Evolutionary conservation across 345 rosid genomes (phyloP).

Genomic region (Garcia nutans): DNA sequence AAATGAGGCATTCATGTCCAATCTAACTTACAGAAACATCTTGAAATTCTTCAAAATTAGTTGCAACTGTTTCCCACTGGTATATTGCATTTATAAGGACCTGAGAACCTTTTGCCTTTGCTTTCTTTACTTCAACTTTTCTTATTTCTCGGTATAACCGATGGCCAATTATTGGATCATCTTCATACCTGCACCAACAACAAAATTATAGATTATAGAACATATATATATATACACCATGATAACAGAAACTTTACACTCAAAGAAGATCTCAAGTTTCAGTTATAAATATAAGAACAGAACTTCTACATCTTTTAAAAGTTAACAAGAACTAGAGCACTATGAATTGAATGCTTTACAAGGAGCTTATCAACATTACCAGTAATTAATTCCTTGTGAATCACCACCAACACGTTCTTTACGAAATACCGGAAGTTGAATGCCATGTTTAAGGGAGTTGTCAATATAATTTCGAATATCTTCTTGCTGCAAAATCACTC

Average conservation of each 20-base stretch:
- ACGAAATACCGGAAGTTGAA: conserved; percentile 77
- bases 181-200: conserved; percentile 79
- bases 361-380: conserved; percentile 46
- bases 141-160: conserved; percentile 93
- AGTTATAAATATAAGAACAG: not conserved
- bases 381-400: conserved; percentile 86
- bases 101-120: conserved; percentile 76
- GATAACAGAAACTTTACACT: not conserved
- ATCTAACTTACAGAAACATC: conserved; percentile 63
- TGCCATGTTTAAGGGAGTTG: conserved; percentile 79
- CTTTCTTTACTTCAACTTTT: conserved; percentile 74
- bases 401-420: conserved; percentile 96
- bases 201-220: conserved; percentile 21
- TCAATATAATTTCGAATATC: conserved; percentile 90
- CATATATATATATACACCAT: not conserved
- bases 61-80: conserved; percentile 98
- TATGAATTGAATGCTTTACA: conserved; percentile 2
- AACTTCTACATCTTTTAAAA: not conserved
- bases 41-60: conserved; percentile 94
- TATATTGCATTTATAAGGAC: conserved; percentile 61
- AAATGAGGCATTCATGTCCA: not conserved
- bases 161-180: conserved; percentile 86
- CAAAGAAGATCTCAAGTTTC: not conserved
- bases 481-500: conserved; percentile 73
- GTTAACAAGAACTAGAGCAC: conserved; percentile 1